A percentile compares a stretch with the other conserved stretches of the same genome.
Evolutionary conservation across 75 land plant genomes (phyloP).

Genomic region (Chamaecyparis obtusa): DNA sequence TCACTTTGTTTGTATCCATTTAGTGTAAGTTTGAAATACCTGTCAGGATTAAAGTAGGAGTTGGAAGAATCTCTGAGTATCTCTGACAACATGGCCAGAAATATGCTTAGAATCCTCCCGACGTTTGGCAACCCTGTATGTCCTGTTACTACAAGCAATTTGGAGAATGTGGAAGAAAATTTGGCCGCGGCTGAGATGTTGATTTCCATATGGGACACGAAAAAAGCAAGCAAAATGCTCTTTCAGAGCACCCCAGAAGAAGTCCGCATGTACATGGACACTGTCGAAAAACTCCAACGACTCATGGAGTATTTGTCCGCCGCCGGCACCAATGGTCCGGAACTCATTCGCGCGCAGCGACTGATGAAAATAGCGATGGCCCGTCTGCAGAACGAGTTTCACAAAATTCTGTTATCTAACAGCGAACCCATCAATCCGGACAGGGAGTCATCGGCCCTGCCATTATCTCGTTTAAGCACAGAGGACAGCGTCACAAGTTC

Average conservation of each 20-base stretch:
- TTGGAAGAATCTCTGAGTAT: neutral
- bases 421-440: slow-evolving; percentile 28
- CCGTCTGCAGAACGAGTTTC: slow-evolving; percentile 67
- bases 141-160: too few relatives aligned
- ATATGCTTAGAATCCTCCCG: neutral
- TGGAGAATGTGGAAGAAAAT: neutral
- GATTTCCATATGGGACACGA: neutral
- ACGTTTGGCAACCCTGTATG: too few relatives aligned
- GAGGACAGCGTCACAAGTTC: slow-evolving; percentile 4
- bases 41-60: too few relatives aligned
- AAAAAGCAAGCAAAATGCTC: neutral
- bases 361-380: slow-evolving; percentile 64
- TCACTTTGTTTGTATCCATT: too few relatives aligned
- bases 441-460: neutral
- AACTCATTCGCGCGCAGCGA: slow-evolving; percentile 47
- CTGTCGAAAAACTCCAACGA: slow-evolving; percentile 31
- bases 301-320: slow-evolving; percentile 33
- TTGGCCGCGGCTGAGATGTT: neutral
- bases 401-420: slow-evolving; percentile 36
- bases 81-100: neutral
- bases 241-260: slow-evolving; percentile 26
- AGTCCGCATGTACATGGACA: slow-evolving; percentile 21
- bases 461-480: neutral
- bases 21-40: too few relatives aligned
- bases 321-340: slow-evolving; percentile 10